A percentile compares a stretch with the other conserved stretches of the same genome.
Conservation (phyloP, 495 filamentous ascomycete genomes). For the Diplogelasinospora grovesii region DNA sequence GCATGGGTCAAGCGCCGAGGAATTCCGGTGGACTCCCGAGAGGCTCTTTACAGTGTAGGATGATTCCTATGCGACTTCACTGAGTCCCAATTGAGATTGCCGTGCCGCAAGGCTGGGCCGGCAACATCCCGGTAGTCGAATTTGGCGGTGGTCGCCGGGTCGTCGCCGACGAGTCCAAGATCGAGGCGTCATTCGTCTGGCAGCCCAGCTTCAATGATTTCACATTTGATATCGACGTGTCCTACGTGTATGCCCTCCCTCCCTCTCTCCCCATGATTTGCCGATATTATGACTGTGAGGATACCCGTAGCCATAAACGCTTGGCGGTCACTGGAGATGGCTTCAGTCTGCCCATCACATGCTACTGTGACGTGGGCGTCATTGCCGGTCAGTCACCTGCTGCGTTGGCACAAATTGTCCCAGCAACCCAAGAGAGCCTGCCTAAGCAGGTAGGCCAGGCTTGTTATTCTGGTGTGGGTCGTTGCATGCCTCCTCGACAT, state of each 20-base stretch:
- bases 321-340: neutral
- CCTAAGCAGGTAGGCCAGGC: too few relatives aligned
- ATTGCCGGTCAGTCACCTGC: conserved; percentile 4
- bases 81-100: too few relatives aligned
- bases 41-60: too few relatives aligned
- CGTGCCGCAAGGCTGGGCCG: neutral
- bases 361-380: conserved; percentile 2
- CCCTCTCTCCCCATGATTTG: neutral
- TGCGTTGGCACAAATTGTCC: conserved; percentile 4
- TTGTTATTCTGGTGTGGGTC: too few relatives aligned
- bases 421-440: neutral
- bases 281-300: too few relatives aligned
- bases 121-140: conserved; percentile 2
- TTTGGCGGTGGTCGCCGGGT: neutral
- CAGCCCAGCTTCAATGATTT: neutral
- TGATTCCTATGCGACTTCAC: too few relatives aligned
- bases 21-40: too few relatives aligned
- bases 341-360: conserved; percentile 3
- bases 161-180: conserved; percentile 2
- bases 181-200: conserved; percentile 4
- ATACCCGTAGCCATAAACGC: too few relatives aligned
- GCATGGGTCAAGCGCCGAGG: too few relatives aligned
- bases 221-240: conserved; percentile 4
- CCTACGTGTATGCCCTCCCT: neutral
- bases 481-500: too few relatives aligned